Base-by-base conservation (phyloP, 2,329 filamentous ascomycete genomes). In the Diaporthe ilicicola region DNA sequence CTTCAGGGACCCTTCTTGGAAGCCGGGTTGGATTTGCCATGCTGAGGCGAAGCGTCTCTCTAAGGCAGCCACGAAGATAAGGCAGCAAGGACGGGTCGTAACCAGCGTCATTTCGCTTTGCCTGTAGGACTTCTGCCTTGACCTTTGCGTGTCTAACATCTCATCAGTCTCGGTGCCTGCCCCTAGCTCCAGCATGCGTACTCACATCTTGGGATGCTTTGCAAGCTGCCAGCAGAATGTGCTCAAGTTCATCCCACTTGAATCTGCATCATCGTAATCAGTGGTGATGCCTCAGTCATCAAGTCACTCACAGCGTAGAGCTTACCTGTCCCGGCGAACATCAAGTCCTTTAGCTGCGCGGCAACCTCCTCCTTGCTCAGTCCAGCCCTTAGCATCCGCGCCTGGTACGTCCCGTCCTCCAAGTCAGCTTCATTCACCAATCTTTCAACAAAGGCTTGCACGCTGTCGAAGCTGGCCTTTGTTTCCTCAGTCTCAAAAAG, bases 291-390 rank as follows among this genome's bases (percentile, higher is more conserved):
- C 6, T 9, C 22, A 34, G 29, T 15, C 2, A 48, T 3, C 24
- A 17, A 22, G 24, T 9, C 42, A 34, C 6, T 19, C 15, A 5
- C 19, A 32, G 56, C n/a, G n/a, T 17, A 27, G 19, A 13, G 22
- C 56, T 62, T 19, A 62, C 56, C 56, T 0, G 86, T 87, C 1
- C 86, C 87, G 1, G 87, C 87, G 76, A 88, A 89, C 32, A 86
- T 82, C 3, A 89, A 76, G 74, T 88, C 87, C 74, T 88, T 87
- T 73, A 85, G 83, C 73, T 89, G 86, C 0, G 84, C 82, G 51
- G 80, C 82, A 8, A 84, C 81, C 74, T 89, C 86, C 5, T 79
- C 74, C 12, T 76, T 75, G 4, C 80, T 80, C 34, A 88, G 76
- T 0, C 84, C 83, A 9, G 81, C 78, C 51, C 81, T 80, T 24